Base-by-base conservation (phyloP, 306 rosid species). In the Abrus precatorius region DNA sequence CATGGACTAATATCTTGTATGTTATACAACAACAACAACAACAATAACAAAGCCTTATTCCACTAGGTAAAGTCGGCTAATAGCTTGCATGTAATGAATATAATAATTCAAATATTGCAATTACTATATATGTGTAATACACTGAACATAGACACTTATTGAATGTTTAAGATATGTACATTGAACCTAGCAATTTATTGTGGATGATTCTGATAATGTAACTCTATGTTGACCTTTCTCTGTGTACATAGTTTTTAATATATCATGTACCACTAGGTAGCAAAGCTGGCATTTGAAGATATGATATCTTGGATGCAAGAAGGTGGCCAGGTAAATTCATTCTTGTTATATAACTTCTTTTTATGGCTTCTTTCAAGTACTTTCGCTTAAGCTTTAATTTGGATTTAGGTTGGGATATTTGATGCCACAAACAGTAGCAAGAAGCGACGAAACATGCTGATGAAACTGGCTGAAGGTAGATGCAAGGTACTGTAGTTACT, bases 301-400 rank as follows among this genome's bases (percentile, higher is more conserved):
- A 96, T 96, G 99, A 91, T 93, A 86, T 86, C 97, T 66, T 95
- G 99, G 99, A 91, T 95, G 97, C 93, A 93, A 82, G 98, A 95
- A 86, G 98, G 99, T 80, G 99, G 99, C 78, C 99, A 93, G 93
- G 99, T 95, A 90, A 88, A 83, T 84, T 80, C 59, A 81, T 70
- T 80, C 8, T 67, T 60, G 72, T 75, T 41, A 66, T 38, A 83
- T 59, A 67, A 77, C 66, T 72, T 34, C 20, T 65, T 64, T 73
- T 60, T 77, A 40, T 66, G 43, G 40, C 69, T 83, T 52, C 47
- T 80, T 61, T 71, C 55, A 78, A 36, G 12, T 72, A 76, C 79
- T 68, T 59, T 80, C 45, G 10, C 71, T 28, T 63, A 59, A 68
- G 47, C 69, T 54, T 53, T 70, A 71, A 56, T 48, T 83, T 79